Base-by-base conservation (phyloP, 352 stramenopile species). In the Phytophthora sp. region DNA sequence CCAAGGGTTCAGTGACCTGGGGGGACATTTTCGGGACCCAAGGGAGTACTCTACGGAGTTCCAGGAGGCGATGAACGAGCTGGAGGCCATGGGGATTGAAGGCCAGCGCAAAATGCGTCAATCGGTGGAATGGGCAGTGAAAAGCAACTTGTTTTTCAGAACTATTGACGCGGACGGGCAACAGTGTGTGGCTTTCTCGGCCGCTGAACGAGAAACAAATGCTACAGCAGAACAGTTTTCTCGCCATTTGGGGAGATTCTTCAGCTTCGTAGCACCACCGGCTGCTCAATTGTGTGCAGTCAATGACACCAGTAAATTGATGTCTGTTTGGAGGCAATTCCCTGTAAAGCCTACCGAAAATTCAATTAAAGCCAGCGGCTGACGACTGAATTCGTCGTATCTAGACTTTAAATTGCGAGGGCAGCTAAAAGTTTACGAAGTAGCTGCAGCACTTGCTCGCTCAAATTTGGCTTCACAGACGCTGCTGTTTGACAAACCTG, bases 21-120 rank as follows among this genome's bases (percentile, higher is more conserved):
- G n/a, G n/a, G n/a, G n/a, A n/a, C n/a, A 5, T 41, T 30, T 18
- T 2, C 20, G 18, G 11, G 37, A 35, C 13, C 23, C 35, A 8
- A 26, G 38, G 41, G 51, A 58, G 17, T 43, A 42, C 23, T 58
- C 51, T 3, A 9, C 7, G 11, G 24, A 31, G n/a, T 58, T 58
- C 27, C 38, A 38, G 20, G 8, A 50, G 4, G 51, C 38, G 13
- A 58, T 58, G 51, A 27, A 39, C 17, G 32, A 45, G 5, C 20
- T 45, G 43, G 11, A 38, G 10, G 17, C 9, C 15, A 51, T 51
- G n/a, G 43, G 43, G 7, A 13, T 37, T 24, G 27, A 37, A 26
- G 27, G 43, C 4, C n/a, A 21, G 13, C 43, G 43, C 12, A 23
- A 27, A n/a, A 6, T 49, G 41, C 21, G 20, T 20, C 20, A 27